Evolutionary conservation across 192 early-diverging fungal species (phyloP).

Genomic region (Linnemannia zychae): DNA sequence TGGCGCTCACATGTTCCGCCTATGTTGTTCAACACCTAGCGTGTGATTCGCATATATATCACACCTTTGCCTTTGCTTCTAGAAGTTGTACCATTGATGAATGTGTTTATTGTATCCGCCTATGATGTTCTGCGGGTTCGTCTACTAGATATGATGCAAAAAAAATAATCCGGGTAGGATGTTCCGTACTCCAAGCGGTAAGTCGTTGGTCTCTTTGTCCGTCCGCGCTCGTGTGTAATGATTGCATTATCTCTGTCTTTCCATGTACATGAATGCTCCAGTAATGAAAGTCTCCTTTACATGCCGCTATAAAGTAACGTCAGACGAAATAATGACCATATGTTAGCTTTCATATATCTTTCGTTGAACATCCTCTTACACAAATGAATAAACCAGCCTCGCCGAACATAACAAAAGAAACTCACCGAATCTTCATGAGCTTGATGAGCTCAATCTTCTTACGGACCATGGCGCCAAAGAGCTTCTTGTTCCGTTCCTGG

Average conservation of each 20-base stretch:
- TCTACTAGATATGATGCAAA: conserved; percentile 10
- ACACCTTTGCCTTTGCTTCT: not conserved
- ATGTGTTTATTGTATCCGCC: not conserved
- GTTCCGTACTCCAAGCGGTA: not conserved
- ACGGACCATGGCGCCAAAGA: conserved; percentile 53
- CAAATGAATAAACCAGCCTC: not conserved
- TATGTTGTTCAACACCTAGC: not conserved
- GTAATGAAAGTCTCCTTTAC: conserved; percentile 12
- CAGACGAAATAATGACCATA: not conserved
- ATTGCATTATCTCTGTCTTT: not conserved
- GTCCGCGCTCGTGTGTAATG: not conserved
- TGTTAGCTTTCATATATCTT: not conserved
- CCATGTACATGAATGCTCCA: not conserved
- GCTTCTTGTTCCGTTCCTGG: conserved; percentile 51
- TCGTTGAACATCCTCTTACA: not conserved
- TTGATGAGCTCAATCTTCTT: conserved; percentile 57
- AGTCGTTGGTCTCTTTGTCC: not conserved
- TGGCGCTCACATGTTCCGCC: not conserved
- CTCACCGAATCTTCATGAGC: conserved; percentile 57
- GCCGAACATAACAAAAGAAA: not conserved
- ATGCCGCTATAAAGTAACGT: conserved; percentile 26
- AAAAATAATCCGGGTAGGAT: not conserved
- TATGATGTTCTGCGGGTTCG: not conserved
- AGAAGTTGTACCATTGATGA: not conserved
- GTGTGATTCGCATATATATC: not conserved